Evolutionary conservation across 2,329 filamentous ascomycete genomes (phyloP).

Genomic region (Orbilia blumenaviensis): DNA sequence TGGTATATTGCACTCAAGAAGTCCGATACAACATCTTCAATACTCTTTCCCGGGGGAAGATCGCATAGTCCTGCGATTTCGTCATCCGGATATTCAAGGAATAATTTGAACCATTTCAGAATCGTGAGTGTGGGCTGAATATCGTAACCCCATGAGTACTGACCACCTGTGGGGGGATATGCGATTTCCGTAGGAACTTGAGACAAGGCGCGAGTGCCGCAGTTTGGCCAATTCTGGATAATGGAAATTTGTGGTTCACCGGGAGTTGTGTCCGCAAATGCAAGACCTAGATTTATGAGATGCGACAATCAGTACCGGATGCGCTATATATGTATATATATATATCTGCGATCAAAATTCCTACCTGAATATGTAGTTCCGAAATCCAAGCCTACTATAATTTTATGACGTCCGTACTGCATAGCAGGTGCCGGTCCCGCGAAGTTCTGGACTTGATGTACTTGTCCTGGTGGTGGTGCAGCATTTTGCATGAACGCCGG

Average conservation of each 20-base stretch:
- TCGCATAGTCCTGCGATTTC: slow-evolving; percentile 37
- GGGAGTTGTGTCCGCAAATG: slow-evolving; percentile 46
- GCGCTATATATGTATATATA: background rate
- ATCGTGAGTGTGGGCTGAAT: slow-evolving; percentile 49
- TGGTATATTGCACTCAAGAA: slow-evolving; percentile 54
- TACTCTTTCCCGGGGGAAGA: slow-evolving; percentile 53
- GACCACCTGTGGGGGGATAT: slow-evolving; percentile 33
- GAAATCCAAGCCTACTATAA: slow-evolving; percentile 43
- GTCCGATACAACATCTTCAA: slow-evolving; percentile 53
- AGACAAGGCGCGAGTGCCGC: slow-evolving; percentile 50
- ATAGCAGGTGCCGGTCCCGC: slow-evolving; percentile 34
- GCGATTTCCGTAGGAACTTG: slow-evolving; percentile 55
- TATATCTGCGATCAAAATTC: background rate
- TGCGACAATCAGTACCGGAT: background rate
- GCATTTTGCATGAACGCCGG: slow-evolving; percentile 28
- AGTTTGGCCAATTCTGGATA: slow-evolving; percentile 55
- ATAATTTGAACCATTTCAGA: slow-evolving; percentile 56
- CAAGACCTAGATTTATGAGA: slow-evolving; percentile 1
- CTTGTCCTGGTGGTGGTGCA: slow-evolving; percentile 19
- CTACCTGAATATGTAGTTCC: slow-evolving; percentile 44
- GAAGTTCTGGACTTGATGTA: slow-evolving; percentile 41
- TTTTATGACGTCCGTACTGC: slow-evolving; percentile 41
- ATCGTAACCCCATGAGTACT: slow-evolving; percentile 55
- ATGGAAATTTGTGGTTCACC: slow-evolving; percentile 53
- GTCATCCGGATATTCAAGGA: slow-evolving; percentile 53